Evolutionary conservation across 116 monocot genomes (phyloP), one percentile per base, ranked within the genome.

Genomic region (Phalaenopsis hybrid): DNA sequence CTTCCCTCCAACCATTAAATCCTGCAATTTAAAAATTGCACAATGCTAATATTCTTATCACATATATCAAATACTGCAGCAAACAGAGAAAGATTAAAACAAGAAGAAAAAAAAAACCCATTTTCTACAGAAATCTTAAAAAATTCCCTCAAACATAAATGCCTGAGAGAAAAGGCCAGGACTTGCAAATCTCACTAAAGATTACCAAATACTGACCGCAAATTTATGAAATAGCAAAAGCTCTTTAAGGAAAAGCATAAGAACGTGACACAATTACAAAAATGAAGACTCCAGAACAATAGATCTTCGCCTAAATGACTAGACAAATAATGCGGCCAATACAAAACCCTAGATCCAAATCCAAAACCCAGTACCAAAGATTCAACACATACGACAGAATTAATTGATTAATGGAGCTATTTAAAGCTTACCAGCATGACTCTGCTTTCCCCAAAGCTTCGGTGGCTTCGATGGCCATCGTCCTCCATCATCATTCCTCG

Each of bases 381-480:
- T 9, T 8, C 50, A 50, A 11, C 50, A 9, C 11, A 1, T 50
- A 8, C 50, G 11, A 70, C 70, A 33, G 33, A 44, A 44, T 44
- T 12, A 74, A 41, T 3, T 44, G 3, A 70, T 33, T 34, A 16
- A 44, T 18, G 74, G 50, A 74, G 44, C 18, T 16, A 41, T 74
- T 28, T 16, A 44, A 44, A 15, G 11, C 18, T 44, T 74, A 74
- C 74, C 74, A 20, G 74, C 41, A 15, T 74, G 33, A 31, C 13
- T 74, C 74, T 74, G 74, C 74, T 74, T 13, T 25, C 44, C 74
- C 74, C 74, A 74, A 0, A 10, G 41, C 44, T 4, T n/a, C 17
- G 74, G 74, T 18, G 74, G 45, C 44, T 74, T 74, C 44, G 74
- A 16, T 3, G 74, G 74, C 74, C 74, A 74, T 6, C 74, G 44